Evolutionary conservation across 2,329 filamentous ascomycete species (phyloP).

Genomic region (Ascocoryne sarcoides): DNA sequence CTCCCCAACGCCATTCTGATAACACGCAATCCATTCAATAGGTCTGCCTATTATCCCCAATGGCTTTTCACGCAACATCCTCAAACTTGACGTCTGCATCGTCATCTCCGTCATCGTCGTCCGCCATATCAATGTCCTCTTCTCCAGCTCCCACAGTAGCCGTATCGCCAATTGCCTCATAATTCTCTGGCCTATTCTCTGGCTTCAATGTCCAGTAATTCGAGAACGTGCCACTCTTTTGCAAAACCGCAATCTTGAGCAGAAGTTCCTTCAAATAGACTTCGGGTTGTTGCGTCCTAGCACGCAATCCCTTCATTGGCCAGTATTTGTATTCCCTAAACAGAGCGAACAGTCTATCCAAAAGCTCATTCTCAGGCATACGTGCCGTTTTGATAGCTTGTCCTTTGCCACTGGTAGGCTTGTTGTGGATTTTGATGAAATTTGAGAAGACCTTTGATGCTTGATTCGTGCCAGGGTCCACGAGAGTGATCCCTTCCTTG

Average conservation of each 20-base stretch:
- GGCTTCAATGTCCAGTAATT: constrained; percentile 77
- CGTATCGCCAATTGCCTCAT: constrained; percentile 44
- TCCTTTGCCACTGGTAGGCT: constrained; percentile 50
- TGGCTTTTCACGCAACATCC: constrained; percentile 44
- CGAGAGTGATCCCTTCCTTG: constrained; percentile 33
- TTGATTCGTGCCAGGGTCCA: constrained; percentile 47
- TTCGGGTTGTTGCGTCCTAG: constrained; percentile 75
- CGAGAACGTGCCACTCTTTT: constrained; percentile 75
- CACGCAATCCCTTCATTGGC: constrained; percentile 81
- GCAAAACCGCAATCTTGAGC: constrained; percentile 71
- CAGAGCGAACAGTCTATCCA: constrained; percentile 74
- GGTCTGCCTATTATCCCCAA: not conserved
- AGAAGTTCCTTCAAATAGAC: constrained; percentile 82
- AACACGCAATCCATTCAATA: not conserved
- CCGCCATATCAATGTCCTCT: constrained; percentile 45
- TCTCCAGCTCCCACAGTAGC: constrained; percentile 38
- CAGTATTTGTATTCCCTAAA: constrained; percentile 87
- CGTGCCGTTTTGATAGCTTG: constrained; percentile 80
- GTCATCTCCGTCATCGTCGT: constrained; percentile 56
- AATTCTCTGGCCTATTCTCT: constrained; percentile 52
- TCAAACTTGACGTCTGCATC: constrained; percentile 68
- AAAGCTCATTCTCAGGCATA: constrained; percentile 78
- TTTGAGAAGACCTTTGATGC: constrained; percentile 35
- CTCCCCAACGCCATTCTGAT: constrained; percentile 2
- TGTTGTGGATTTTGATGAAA: constrained; percentile 46